Evolutionary conservation across 2,329 filamentous ascomycete species (phyloP).

Genomic region (Sarocladium oryzae): DNA sequence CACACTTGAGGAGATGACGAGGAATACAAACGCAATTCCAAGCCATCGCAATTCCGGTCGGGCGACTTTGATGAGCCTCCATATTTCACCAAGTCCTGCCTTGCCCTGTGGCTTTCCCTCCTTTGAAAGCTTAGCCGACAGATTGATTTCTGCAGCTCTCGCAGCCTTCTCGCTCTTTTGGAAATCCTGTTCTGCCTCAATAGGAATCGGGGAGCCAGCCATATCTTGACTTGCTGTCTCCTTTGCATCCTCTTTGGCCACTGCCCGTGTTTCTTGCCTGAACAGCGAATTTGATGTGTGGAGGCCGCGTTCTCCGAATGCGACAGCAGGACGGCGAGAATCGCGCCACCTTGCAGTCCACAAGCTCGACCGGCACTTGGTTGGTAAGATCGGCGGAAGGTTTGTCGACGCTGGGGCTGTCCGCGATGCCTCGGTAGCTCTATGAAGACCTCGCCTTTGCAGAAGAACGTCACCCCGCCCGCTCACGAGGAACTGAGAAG

Average conservation of each 20-base stretch:
- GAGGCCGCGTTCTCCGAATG: background rate
- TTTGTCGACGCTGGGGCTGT: background rate
- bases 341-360: background rate
- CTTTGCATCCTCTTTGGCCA: constrained; percentile 18
- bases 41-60: constrained; percentile 76
- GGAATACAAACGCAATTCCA: constrained; percentile 70
- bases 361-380: background rate
- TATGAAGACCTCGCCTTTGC: background rate
- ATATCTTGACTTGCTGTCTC: constrained; percentile 26
- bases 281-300: background rate
- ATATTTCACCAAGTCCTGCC: constrained; percentile 69
- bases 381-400: background rate
- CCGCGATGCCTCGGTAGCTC: background rate
- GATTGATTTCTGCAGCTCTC: constrained; percentile 81
- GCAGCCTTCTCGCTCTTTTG: constrained; percentile 75
- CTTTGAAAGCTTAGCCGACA: constrained; percentile 81
- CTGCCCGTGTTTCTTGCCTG: constrained; percentile 19
- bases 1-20: constrained; percentile 84
- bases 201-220: background rate
- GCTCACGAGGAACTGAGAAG: background rate
- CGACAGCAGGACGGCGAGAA: background rate
- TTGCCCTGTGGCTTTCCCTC: constrained; percentile 57
- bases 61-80: constrained; percentile 83
- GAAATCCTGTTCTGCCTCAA: constrained; percentile 39
- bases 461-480: background rate